These are phyloP conservation scores for Falciphora oryzae DNA, from an alignment of 2,329 filamentous ascomycete species.

Conservation along the genomic window DNA sequence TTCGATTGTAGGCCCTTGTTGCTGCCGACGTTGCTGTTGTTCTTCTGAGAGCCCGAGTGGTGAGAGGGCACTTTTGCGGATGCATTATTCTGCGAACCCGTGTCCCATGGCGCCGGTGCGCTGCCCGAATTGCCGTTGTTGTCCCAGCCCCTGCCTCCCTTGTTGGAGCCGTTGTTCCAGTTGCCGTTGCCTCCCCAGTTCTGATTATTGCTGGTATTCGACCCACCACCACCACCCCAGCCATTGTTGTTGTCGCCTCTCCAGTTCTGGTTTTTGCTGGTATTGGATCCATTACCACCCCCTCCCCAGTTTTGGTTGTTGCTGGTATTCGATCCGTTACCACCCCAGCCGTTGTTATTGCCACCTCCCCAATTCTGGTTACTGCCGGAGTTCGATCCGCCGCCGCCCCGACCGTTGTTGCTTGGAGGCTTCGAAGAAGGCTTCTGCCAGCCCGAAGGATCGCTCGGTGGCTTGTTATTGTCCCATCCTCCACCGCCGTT, in stretches of 20 bases:
- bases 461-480: neutral
- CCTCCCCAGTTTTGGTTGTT: constrained; percentile 7
- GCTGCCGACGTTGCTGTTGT: neutral
- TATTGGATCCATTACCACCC: too few relatives aligned
- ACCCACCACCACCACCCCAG: too few relatives aligned
- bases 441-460: neutral
- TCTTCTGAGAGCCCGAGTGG: neutral
- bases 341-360: neutral
- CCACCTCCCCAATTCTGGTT: neutral
- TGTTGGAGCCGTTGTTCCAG: constrained; percentile 13
- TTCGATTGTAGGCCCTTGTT: neutral
- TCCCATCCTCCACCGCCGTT: constrained; percentile 4
- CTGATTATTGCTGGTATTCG: neutral
- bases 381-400: neutral
- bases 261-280: constrained; percentile 9
- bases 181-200: constrained; percentile 12
- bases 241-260: constrained; percentile 13
- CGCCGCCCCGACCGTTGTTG: constrained; percentile 2
- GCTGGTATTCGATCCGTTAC: neutral
- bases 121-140: neutral
- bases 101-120: neutral
- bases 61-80: neutral
- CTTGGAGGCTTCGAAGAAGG: neutral
- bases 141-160: constrained; percentile 8
- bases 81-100: neutral